phyloP scores from a whole-genome alignment of 139 green algal species.

The Haematococcus lacustris region DNA sequence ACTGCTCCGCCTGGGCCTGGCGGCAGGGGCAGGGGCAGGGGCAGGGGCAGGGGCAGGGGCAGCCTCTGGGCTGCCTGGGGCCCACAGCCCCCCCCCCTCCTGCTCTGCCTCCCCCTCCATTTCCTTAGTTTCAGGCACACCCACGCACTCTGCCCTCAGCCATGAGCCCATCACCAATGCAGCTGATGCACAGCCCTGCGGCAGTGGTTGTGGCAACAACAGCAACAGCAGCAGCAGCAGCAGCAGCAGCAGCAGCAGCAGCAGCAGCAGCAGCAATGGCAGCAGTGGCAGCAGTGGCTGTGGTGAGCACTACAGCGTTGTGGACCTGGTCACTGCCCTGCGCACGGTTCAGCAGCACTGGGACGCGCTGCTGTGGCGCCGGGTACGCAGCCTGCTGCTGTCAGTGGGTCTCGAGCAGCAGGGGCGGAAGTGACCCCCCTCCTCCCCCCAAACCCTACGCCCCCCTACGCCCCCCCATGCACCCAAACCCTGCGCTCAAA shows the following conservation, averaged over 20 bases:
- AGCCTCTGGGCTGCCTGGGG: too few relatives aligned
- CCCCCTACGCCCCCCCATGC: too few relatives aligned
- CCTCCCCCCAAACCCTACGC: too few relatives aligned
- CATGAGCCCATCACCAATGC: not conserved
- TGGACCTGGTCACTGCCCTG: not conserved
- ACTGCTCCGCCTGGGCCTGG: conserved; percentile 20
- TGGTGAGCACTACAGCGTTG: not conserved
- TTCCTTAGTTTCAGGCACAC: not conserved
- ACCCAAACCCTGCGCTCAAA: too few relatives aligned
- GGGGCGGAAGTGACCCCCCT: too few relatives aligned
- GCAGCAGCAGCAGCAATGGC: not conserved
- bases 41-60: not conserved
- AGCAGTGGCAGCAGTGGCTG: not conserved
- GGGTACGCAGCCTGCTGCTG: too few relatives aligned
- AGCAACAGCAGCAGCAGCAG: too few relatives aligned
- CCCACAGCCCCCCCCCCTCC: not conserved
- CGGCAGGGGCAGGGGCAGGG: not conserved
- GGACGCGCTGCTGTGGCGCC: conserved; percentile 27
- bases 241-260: not conserved
- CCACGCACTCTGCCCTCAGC: not conserved
- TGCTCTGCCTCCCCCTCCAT: not conserved
- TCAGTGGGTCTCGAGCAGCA: too few relatives aligned
- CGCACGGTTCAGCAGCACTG: conserved; percentile 22
- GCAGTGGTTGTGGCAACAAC: too few relatives aligned
- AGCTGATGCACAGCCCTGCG: not conserved